These are phyloP conservation scores for Ocimum tenuiflorum DNA, from an alignment of 257 asterid species.

Conservation along the genomic window DNA sequence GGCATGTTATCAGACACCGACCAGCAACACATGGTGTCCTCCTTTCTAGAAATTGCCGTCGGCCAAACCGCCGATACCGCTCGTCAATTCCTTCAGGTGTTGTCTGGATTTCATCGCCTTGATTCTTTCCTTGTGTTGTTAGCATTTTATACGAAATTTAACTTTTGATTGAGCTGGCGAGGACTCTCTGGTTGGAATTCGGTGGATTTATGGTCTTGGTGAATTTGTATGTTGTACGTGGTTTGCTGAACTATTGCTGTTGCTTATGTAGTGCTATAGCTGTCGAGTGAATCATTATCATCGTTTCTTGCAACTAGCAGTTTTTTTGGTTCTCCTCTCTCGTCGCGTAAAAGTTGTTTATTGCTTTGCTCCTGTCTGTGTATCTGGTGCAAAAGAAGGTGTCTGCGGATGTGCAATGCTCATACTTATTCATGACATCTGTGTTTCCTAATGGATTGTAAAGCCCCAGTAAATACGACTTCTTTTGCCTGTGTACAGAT, in stretches of 20 bases:
- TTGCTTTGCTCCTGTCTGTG: not conserved
- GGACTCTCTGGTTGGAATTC: not conserved
- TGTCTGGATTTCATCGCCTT: not conserved
- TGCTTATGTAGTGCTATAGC: not conserved
- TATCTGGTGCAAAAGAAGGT: too few species aligned
- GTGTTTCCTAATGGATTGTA: not conserved
- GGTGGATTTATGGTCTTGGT: not conserved
- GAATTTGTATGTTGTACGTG: not conserved
- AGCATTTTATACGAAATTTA: not conserved
- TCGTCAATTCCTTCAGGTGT: conserved; percentile 83
- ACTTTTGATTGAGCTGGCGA: not conserved
- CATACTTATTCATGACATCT: too few species aligned
- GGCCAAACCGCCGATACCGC: conserved; percentile 82
- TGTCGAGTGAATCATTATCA: not conserved
- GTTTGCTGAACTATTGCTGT: too few species aligned
- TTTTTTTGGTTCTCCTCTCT: too few species aligned
- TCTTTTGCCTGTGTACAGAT: too few species aligned
- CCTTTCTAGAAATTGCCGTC: conserved; percentile 79
- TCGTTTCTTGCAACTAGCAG: too few species aligned
- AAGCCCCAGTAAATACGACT: not conserved
- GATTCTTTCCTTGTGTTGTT: not conserved
- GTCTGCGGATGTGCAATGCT: too few species aligned
- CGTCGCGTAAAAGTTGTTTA: not conserved
- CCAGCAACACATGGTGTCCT: conserved; percentile 58
- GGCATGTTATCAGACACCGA: conserved; percentile 40